Base-by-base conservation (phyloP, 1,284 basidiomycete genomes). In the Hortiboletus rubellus region DNA sequence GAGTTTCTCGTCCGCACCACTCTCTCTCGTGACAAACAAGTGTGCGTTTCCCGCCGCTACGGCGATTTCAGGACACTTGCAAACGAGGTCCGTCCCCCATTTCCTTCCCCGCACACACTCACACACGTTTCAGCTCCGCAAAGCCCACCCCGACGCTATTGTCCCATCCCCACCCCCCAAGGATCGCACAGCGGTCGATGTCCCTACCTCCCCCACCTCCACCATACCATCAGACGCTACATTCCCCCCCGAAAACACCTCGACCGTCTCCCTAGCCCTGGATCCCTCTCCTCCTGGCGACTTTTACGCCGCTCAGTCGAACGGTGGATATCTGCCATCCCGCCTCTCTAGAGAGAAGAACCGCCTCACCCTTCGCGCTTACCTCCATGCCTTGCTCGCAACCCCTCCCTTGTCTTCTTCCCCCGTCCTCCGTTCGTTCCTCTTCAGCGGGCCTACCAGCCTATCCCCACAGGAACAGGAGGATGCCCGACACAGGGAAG, bases 1-100 rank as follows among this genome's bases (percentile, higher is more conserved):
- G 96, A 98, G 79, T 99, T 99, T 72, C 86, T 99, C 66, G 87
- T 99, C 38, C 85, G 93, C 33, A 99, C 96, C 0, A 82, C 88
- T 14, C 80, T 93, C 36, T 81, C 85, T 5, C 82, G 84, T 12
- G 81, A 82, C 59, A 79, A 79, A 2, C 94, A 97, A 63, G 82
- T 94, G 5, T 95, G 86, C 70, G 96, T 98, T 3, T 92, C 94
- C 1, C 83, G 97, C 57, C 81, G 97, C 61, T 96, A 99, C 70
- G 96, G 96, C 14, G 96, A 99, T 70, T 98, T 99, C 73, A 88
- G 81, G 66, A 89, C 93, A 5, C 80, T 98, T 18, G 86, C 89
- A 1, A 83, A 88, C 53, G 92, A 96, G 78, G 93, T 91, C 61
- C 44, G 83, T 74, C 50, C 54, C 18, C 55, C 17, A 5, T 7